These are phyloP conservation scores for Blastobotrys elegans DNA, from an alignment of 1,139 yeast genomes.

Conservation along the genomic window DNA sequence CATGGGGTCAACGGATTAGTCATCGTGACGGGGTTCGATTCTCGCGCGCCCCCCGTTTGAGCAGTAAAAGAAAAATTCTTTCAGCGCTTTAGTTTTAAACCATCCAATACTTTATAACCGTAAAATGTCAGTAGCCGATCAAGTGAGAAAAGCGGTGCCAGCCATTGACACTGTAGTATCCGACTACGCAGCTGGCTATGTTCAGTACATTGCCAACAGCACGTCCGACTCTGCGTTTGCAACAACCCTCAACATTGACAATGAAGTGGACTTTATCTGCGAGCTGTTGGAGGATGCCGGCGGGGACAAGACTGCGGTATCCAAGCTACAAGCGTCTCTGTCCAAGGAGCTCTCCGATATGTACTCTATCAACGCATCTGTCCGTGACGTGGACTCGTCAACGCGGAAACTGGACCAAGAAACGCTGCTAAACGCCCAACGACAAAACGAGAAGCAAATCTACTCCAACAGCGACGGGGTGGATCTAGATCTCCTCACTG, in stretches of 20 bases:
- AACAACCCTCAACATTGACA: conserved; percentile 52
- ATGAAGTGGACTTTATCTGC: conserved; percentile 62
- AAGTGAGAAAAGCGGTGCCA: conserved; percentile 86
- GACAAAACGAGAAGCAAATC: conserved; percentile 26
- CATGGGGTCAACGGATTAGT: too few relatives aligned
- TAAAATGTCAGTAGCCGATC: conserved; percentile 20
- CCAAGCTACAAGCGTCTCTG: conserved; percentile 44
- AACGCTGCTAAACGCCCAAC: conserved; percentile 35
- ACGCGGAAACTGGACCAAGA: conserved; percentile 57
- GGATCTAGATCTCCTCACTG: conserved; percentile 80
- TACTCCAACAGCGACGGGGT: conserved; percentile 50
- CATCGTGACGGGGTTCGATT: too few relatives aligned
- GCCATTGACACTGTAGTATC: conserved; percentile 85
- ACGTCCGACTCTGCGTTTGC: conserved; percentile 81
- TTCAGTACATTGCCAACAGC: conserved; percentile 66
- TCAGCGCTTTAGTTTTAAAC: too few relatives aligned
- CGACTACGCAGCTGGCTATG: conserved; percentile 87
- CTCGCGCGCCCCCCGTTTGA: too few relatives aligned
- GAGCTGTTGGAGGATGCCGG: conserved; percentile 75
- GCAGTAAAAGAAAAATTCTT: too few relatives aligned
- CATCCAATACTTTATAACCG: too few relatives aligned
- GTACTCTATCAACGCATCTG: conserved; percentile 61
- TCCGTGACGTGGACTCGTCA: conserved; percentile 60
- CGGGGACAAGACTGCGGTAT: conserved; percentile 54
- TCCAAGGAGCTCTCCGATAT: conserved; percentile 49